phyloP scores from a whole-genome alignment of 106 monocot species.

The Ottelia alismoides region DNA sequence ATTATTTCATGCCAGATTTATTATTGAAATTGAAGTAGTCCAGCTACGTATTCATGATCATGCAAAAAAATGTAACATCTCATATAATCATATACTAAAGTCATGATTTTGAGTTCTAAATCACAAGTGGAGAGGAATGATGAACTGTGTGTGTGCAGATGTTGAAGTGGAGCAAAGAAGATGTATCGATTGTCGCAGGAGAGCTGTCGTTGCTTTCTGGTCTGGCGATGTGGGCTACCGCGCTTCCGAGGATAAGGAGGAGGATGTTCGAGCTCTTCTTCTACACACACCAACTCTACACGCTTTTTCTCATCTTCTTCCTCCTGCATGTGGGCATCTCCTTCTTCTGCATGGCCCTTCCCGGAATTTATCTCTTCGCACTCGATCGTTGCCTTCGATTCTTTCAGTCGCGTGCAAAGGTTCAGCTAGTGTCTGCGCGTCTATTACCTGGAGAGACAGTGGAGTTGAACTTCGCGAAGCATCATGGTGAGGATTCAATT shows the following conservation, averaged over 20 bases:
- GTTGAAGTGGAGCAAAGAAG: conserved; percentile 32
- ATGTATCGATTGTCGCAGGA: conserved; percentile 34
- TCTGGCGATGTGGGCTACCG: conserved; percentile 39
- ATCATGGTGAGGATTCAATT: conserved; percentile 25
- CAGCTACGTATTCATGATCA: too few relatives aligned
- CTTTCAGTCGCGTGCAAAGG: conserved; percentile 42
- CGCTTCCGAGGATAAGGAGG: conserved; percentile 41
- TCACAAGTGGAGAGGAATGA: too few relatives aligned
- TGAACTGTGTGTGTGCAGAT: conserved; percentile 42
- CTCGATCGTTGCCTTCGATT: conserved; percentile 59
- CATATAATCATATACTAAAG: too few relatives aligned
- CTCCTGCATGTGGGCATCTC: conserved; percentile 46
- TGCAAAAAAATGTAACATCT: too few relatives aligned
- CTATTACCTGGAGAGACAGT: conserved; percentile 47
- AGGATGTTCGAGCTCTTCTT: conserved; percentile 70
- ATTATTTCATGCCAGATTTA: too few relatives aligned
- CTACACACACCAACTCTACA: conserved; percentile 68
- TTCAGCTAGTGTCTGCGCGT: conserved; percentile 46
- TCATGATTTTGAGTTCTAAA: too few relatives aligned
- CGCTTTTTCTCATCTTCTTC: conserved; percentile 55
- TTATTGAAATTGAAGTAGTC: too few relatives aligned
- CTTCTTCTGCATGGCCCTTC: conserved; percentile 36
- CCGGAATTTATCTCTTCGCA: conserved; percentile 59
- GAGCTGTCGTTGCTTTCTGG: conserved; percentile 43
- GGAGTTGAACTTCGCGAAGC: conserved; percentile 73